Percentiles rank a stretch among this genome's conserved stretches.
These are phyloP conservation scores for Potentilla sterilis DNA, from an alignment of 306 rosid species.

Conservation along the genomic window DNA sequence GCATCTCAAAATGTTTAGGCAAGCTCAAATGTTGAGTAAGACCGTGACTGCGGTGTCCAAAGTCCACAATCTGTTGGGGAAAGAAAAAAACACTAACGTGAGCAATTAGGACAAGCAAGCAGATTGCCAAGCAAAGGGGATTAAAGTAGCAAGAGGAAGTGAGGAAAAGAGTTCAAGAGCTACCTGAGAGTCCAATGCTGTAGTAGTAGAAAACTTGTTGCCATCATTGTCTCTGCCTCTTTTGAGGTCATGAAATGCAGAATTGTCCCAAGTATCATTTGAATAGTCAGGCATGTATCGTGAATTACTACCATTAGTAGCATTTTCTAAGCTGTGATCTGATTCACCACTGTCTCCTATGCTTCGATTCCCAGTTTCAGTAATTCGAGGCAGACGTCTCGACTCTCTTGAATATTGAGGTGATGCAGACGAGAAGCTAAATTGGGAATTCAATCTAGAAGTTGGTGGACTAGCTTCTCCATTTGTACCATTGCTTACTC, in stretches of 20 bases:
- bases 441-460: slow-evolving; percentile 27
- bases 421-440: slow-evolving; percentile 45
- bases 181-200: slow-evolving; percentile 59
- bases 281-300: slow-evolving; percentile 37
- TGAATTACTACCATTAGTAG: slow-evolving; percentile 26
- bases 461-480: slow-evolving; percentile 44
- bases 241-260: slow-evolving; percentile 45
- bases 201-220: slow-evolving; percentile 47
- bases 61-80: slow-evolving; percentile 38
- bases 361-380: slow-evolving; percentile 49
- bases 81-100: slow-evolving; percentile 4
- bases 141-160: background rate
- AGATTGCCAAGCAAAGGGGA: background rate
- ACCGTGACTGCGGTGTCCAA: slow-evolving; percentile 34
- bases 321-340: slow-evolving; percentile 33
- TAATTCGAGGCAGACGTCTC: slow-evolving; percentile 47
- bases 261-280: slow-evolving; percentile 54
- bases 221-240: slow-evolving; percentile 52
- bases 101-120: slow-evolving; percentile 7
- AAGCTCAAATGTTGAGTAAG: slow-evolving; percentile 74
- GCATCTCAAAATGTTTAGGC: slow-evolving; percentile 52
- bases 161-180: background rate
- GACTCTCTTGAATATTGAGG: slow-evolving; percentile 34
- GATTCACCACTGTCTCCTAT: slow-evolving; percentile 31
- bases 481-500: slow-evolving; percentile 38